These are phyloP conservation scores for Veloboletus limbatus DNA, from an alignment of 1,284 basidiomycete genomes.

Conservation along the genomic window DNA sequence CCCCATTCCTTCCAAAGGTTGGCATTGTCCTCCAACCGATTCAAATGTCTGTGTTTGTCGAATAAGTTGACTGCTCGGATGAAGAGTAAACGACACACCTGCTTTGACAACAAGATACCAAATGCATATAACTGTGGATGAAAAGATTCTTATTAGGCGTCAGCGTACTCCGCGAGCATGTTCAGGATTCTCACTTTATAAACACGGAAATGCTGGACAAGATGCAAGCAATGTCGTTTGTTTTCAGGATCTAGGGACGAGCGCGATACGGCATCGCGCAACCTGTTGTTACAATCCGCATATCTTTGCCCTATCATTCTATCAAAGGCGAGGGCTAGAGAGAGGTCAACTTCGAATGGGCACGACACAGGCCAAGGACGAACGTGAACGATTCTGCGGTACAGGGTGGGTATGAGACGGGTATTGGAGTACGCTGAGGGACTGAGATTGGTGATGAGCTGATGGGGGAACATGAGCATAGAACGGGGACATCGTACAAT, in stretches of 20 bases:
- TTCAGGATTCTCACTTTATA: slow-evolving; percentile 19
- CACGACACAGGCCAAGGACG: slow-evolving; percentile 1
- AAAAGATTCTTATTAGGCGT: slow-evolving; percentile 24
- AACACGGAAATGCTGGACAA: slow-evolving; percentile 18
- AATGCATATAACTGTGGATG: slow-evolving; percentile 25
- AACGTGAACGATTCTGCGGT: slow-evolving; percentile 7
- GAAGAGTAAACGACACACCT: slow-evolving; percentile 2
- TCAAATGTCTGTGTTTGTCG: slow-evolving; percentile 8
- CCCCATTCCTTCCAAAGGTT: slow-evolving; percentile 17
- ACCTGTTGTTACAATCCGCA: not conserved
- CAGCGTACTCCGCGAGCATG: slow-evolving; percentile 1
- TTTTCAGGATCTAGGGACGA: not conserved
- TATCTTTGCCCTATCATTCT: not conserved
- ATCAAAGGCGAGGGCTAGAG: slow-evolving; percentile 14
- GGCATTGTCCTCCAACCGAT: slow-evolving; percentile 7
- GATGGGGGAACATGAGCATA: not conserved
- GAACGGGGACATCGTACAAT: slow-evolving; percentile 7
- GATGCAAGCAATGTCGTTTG: slow-evolving; percentile 5
- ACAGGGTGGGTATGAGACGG: not conserved
- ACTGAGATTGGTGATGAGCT: slow-evolving; percentile 1
- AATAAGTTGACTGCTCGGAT: not conserved
- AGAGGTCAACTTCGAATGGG: slow-evolving; percentile 5
- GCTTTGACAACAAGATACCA: slow-evolving; percentile 15
- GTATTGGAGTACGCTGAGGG: not conserved
- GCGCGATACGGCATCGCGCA: slow-evolving; percentile 10